A percentile compares a stretch with the other conserved stretches of the same genome.
Evolutionary conservation across 495 filamentous ascomycete genomes (phyloP).

Genomic region (Xylaria curta): DNA sequence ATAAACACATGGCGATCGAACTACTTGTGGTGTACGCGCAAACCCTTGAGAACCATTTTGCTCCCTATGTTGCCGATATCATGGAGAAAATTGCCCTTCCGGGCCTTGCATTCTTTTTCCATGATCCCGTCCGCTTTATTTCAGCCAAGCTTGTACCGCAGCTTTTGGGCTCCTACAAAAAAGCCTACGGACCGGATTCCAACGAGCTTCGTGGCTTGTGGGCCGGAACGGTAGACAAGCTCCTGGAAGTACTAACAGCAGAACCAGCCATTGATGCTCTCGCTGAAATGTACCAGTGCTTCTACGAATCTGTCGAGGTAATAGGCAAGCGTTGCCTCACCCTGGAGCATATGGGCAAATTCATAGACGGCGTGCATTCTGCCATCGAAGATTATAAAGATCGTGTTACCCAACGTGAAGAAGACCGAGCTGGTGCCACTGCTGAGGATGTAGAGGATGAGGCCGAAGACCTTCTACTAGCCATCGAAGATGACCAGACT

Average conservation of each 20-base stretch:
- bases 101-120: slow-evolving; percentile 97
- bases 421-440: slow-evolving; percentile 72
- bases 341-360: slow-evolving; percentile 77
- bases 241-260: slow-evolving; percentile 91
- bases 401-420: slow-evolving; percentile 77
- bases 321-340: slow-evolving; percentile 83
- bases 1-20: slow-evolving; percentile 99
- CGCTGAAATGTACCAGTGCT: slow-evolving; percentile 99
- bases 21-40: slow-evolving; percentile 96
- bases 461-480: slow-evolving; percentile 78
- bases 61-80: slow-evolving; percentile 87
- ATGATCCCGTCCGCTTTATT: slow-evolving; percentile 94
- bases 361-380: slow-evolving; percentile 81
- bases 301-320: slow-evolving; percentile 97
- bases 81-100: slow-evolving; percentile 97
- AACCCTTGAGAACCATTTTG: slow-evolving; percentile 88
- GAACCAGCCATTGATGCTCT: slow-evolving; percentile 96
- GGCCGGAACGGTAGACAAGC: slow-evolving; percentile 83
- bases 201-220: slow-evolving; percentile 79
- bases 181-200: slow-evolving; percentile 78
- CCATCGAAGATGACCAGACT: slow-evolving; percentile 97
- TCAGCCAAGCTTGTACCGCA: slow-evolving; percentile 95
- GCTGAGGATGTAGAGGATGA: slow-evolving; percentile 87
- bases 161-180: slow-evolving; percentile 92
- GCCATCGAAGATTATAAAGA: slow-evolving; percentile 91